Percentiles rank a stretch among this genome's conserved stretches.
These are phyloP conservation scores for Acacia melanoxylon DNA, from an alignment of 306 rosid species.

Conservation along the genomic window DNA sequence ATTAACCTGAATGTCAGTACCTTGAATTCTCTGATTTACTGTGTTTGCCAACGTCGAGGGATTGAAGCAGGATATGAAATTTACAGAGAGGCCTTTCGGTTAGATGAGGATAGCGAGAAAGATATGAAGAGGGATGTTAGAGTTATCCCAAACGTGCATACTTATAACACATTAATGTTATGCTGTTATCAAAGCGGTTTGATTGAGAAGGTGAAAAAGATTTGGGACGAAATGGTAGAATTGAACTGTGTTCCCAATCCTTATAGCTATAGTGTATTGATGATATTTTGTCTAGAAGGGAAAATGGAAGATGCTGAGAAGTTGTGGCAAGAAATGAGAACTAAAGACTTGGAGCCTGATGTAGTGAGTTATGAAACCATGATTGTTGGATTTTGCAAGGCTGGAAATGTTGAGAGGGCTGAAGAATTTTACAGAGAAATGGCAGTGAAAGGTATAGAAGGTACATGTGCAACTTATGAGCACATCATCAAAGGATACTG, in stretches of 20 bases:
- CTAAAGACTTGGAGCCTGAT: conserved; percentile 55
- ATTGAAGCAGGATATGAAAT: conserved; percentile 49
- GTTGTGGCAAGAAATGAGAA: conserved; percentile 66
- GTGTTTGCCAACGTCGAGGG: conserved; percentile 48
- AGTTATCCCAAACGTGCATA: conserved; percentile 59
- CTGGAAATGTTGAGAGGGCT: conserved; percentile 58
- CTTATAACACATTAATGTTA: conserved; percentile 66
- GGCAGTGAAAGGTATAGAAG: conserved; percentile 56
- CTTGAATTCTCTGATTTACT: conserved; percentile 63
- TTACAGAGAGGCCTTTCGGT: conserved; percentile 59
- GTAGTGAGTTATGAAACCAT: conserved; percentile 64
- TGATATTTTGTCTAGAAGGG: conserved; percentile 65
- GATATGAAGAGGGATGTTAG: conserved; percentile 40
- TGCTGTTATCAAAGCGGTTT: conserved; percentile 60
- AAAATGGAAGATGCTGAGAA: conserved; percentile 51
- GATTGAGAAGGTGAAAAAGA: conserved; percentile 47
- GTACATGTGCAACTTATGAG: conserved; percentile 60
- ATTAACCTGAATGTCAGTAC: conserved; percentile 60
- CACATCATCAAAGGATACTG: conserved; percentile 66
- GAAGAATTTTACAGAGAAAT: conserved; percentile 71
- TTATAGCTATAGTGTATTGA: conserved; percentile 60
- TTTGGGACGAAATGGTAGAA: conserved; percentile 61
- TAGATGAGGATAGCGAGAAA: conserved; percentile 32
- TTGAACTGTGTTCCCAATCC: conserved; percentile 48
- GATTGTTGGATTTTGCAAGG: conserved; percentile 77